These are phyloP conservation scores for Paecilomyces dactylethromorphus DNA, from an alignment of 2,329 filamentous ascomycete species.

Conservation along the genomic window DNA sequence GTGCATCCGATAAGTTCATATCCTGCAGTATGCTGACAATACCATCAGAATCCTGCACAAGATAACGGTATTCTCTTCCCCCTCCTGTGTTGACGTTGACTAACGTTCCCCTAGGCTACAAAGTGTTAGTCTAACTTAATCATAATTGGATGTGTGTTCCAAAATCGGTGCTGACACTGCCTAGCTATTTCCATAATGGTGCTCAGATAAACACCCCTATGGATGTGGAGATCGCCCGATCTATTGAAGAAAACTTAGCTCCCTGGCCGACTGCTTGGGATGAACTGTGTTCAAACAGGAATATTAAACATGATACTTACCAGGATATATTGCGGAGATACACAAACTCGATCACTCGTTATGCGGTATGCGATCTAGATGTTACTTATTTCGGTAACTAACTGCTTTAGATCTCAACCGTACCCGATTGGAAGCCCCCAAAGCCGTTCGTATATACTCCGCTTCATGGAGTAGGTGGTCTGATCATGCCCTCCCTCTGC, in stretches of 20 bases:
- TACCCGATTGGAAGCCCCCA: slow-evolving; percentile 17
- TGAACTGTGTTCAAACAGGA: slow-evolving; percentile 39
- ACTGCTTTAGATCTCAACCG: slow-evolving; percentile 24
- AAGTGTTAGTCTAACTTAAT: slow-evolving; percentile 39
- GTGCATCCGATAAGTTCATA: slow-evolving; percentile 7
- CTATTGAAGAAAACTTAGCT: slow-evolving; percentile 50
- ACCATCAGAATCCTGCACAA: slow-evolving; percentile 48
- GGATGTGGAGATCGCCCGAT: slow-evolving; percentile 51
- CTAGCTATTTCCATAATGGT: slow-evolving; percentile 55
- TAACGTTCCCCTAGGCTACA: slow-evolving; percentile 44
- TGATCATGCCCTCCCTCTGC: slow-evolving; percentile 27
- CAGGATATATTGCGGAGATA: slow-evolving; percentile 22
- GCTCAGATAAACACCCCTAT: slow-evolving; percentile 61
- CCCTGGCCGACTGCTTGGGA: slow-evolving; percentile 41
- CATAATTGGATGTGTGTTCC: background rate
- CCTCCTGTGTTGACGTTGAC: background rate
- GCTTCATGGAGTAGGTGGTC: slow-evolving; percentile 33
- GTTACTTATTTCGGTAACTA: background rate
- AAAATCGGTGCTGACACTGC: slow-evolving; percentile 13
- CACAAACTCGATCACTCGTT: slow-evolving; percentile 21
- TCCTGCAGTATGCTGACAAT: slow-evolving; percentile 2
- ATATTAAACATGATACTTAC: slow-evolving; percentile 20
- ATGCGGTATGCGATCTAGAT: slow-evolving; percentile 17
- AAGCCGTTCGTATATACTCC: slow-evolving; percentile 38
- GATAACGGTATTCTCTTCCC: slow-evolving; percentile 47